These are phyloP conservation scores for Chaetoceros tenuissimus DNA, from an alignment of 108 stramenopile genomes.

Conservation along the genomic window DNA sequence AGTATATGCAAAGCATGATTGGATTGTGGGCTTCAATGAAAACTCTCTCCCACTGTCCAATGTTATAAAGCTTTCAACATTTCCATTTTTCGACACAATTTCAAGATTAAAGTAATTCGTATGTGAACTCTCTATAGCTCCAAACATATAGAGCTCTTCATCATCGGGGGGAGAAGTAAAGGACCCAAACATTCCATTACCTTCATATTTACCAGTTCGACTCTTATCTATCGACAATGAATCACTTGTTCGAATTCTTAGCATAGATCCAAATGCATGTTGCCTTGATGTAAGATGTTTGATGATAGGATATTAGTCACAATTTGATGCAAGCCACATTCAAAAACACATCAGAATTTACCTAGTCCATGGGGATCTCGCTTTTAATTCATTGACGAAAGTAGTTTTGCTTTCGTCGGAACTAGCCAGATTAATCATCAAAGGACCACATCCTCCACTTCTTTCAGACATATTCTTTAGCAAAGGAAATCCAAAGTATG, in stretches of 20 bases:
- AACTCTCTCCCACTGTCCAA: slow-evolving; percentile 25
- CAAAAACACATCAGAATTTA: not conserved
- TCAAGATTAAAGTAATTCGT: slow-evolving; percentile 31
- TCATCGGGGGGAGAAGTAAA: slow-evolving; percentile 11
- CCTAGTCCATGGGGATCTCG: slow-evolving; percentile 14
- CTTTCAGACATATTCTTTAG: slow-evolving; percentile 22
- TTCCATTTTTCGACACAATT: slow-evolving; percentile 3
- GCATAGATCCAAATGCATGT: slow-evolving; percentile 1
- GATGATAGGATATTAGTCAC: not conserved
- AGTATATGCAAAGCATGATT: slow-evolving; percentile 44
- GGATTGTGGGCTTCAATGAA: slow-evolving; percentile 25
- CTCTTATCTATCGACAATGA: not conserved
- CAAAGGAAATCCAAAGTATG: slow-evolving; percentile 28
- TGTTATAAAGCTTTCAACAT: not conserved
- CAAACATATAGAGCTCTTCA: slow-evolving; percentile 24
- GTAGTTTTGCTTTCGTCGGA: slow-evolving; percentile 2
- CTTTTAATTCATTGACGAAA: slow-evolving; percentile 14
- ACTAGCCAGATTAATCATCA: slow-evolving; percentile 16
- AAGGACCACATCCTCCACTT: slow-evolving; percentile 40
- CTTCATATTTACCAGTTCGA: slow-evolving; percentile 14
- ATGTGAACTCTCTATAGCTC: slow-evolving; percentile 31
- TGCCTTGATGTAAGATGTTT: no score
- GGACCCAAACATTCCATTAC: slow-evolving; percentile 32
- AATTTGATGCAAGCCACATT: not conserved
- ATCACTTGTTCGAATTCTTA: not conserved